Evolutionary conservation across 768 basidiomycete species (phyloP), one percentile per base, ranked within the genome.

Genomic region (Naganishia randhawae): DNA sequence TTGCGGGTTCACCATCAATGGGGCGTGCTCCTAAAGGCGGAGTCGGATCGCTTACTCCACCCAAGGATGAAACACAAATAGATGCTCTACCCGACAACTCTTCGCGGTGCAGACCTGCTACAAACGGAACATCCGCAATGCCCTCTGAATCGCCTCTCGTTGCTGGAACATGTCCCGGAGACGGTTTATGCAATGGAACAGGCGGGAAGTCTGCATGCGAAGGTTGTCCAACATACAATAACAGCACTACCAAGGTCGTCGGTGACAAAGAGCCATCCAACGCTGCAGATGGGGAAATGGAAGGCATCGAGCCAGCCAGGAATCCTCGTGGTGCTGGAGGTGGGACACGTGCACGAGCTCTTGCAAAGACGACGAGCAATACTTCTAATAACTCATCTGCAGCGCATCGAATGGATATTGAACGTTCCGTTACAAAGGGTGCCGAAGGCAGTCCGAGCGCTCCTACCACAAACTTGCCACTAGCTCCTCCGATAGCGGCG

Each of bases 141-240:
- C 22, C 57, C 6, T 13, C 57, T 2, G 66, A 67, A 14, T 48
- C 72, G 14, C 73, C 65, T 39, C 69, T 72, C 3, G 64, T 62
- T 7, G 68, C 75, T 1, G 82, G 82, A 1, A 94, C 94, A n/a
- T 99, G 96, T 81, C 96, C 96, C 3, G 96, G 96, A 67, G 96
- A 97, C 81, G 96, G 96, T 37, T 86, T 91, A 73, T 99, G 96
- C 82, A 92, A 99, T 81, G 96, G 96, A 72, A 94, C 91, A 14
- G 96, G 96, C 74, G 96, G 96, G 63, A 87, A 92, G 72, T 86
- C 86, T 69, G 88, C 91, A 71, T 99, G 96, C 80, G 86, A 88
- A 71, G 96, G 96, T 51, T 99, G 96, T 80, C 96, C 96, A 14
- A 94, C 95, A 35, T 92, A 87, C 82, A 99, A 97, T 83, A 99